phyloP scores from a whole-genome alignment of 768 basidiomycete genomes.

The Trichaptum fuscoviolaceum region DNA sequence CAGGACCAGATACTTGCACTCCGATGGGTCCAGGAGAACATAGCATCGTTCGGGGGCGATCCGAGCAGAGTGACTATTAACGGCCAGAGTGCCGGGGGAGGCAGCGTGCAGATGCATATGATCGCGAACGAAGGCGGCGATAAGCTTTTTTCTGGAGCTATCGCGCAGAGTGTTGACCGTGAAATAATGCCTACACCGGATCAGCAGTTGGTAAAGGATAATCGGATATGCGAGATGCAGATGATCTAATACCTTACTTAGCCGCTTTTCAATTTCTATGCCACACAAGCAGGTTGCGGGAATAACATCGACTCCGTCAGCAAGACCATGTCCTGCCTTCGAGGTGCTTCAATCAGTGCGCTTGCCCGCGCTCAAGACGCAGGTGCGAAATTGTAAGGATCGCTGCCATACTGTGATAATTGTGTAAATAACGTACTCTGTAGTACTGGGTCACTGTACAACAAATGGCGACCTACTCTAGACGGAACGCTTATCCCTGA shows the following conservation, averaged over 20 bases:
- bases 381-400: constrained; percentile 36
- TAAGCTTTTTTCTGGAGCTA: constrained; percentile 46
- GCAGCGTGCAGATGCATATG: constrained; percentile 54
- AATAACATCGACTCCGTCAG: constrained; percentile 24
- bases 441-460: constrained; percentile 37
- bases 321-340: constrained; percentile 40
- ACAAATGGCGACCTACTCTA: constrained; percentile 46
- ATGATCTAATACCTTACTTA: neutral
- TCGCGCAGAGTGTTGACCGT: constrained; percentile 58
- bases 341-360: constrained; percentile 44
- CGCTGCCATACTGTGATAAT: constrained; percentile 4
- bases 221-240: neutral
- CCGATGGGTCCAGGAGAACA: constrained; percentile 33
- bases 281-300: constrained; percentile 45
- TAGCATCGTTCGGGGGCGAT: constrained; percentile 36
- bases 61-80: constrained; percentile 41
- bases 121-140: constrained; percentile 34
- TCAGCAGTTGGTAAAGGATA: constrained; percentile 41
- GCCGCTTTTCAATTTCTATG: constrained; percentile 50
- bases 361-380: constrained; percentile 51
- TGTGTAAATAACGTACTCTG: constrained; percentile 4
- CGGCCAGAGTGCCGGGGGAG: constrained; percentile 55
- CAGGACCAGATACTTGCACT: constrained; percentile 45
- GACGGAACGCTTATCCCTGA: constrained; percentile 48
- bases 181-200: constrained; percentile 45